These are phyloP conservation scores for Ceriops zippeliana DNA, from an alignment of 345 rosid genomes.

Conservation along the genomic window DNA sequence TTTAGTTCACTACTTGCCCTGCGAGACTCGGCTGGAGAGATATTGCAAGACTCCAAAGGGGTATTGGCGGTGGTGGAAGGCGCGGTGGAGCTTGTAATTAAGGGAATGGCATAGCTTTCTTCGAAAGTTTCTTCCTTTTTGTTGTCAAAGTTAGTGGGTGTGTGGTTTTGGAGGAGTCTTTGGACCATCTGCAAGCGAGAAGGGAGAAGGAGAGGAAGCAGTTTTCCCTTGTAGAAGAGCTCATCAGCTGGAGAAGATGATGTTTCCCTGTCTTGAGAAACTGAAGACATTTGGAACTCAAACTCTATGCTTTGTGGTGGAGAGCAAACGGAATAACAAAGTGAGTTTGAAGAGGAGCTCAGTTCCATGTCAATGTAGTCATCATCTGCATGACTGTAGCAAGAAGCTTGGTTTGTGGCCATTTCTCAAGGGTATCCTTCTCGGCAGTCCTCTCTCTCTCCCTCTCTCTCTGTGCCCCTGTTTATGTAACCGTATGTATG, in stretches of 20 bases:
- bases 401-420: constrained; percentile 5
- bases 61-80: constrained; percentile 20
- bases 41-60: constrained; percentile 35
- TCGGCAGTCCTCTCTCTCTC: constrained; percentile 15
- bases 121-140: constrained; percentile 25
- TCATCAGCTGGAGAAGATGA: constrained; percentile 75
- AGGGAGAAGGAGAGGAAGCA: constrained; percentile 93
- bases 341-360: constrained; percentile 44
- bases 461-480: neutral
- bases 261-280: constrained; percentile 35
- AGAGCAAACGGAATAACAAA: constrained; percentile 44
- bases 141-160: constrained; percentile 12
- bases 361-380: constrained; percentile 79
- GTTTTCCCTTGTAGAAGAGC: constrained; percentile 90
- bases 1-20: constrained; percentile 53
- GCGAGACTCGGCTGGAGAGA: constrained; percentile 54
- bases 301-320: constrained; percentile 70
- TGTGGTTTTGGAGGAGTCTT: constrained; percentile 48
- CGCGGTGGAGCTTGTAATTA: constrained; percentile 6
- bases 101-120: constrained; percentile 27
- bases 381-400: constrained; percentile 33
- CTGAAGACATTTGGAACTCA: constrained; percentile 76
- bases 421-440: constrained; percentile 8
- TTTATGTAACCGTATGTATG: constrained; percentile 16
- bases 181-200: constrained; percentile 77